A percentile compares a stretch with the other conserved stretches of the same genome.
These are phyloP conservation scores for Botrytis pseudocinerea DNA, from an alignment of 2,329 filamentous ascomycete genomes.

Conservation along the genomic window DNA sequence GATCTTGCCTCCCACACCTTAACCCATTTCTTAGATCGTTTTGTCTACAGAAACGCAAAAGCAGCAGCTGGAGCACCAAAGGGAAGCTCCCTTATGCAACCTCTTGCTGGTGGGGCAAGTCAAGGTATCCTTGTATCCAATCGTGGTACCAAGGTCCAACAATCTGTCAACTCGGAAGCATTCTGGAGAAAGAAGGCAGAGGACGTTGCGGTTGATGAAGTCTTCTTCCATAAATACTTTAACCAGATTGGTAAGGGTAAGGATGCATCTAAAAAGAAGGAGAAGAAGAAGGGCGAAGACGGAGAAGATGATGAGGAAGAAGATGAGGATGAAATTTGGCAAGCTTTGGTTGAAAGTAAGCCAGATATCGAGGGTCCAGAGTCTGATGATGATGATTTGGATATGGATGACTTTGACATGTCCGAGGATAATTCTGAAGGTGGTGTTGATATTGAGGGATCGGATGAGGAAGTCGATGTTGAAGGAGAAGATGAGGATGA, in stretches of 20 bases:
- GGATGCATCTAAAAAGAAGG: constrained; percentile 55
- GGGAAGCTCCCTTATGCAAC: constrained; percentile 95
- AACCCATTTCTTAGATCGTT: constrained; percentile 94
- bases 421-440: constrained; percentile 50
- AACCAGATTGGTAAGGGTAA: constrained; percentile 66
- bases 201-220: constrained; percentile 85
- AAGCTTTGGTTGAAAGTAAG: constrained; percentile 78
- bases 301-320: constrained; percentile 54
- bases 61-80: constrained; percentile 60
- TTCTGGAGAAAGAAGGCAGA: constrained; percentile 93
- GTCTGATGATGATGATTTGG: constrained; percentile 53
- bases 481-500: constrained; percentile 35
- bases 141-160: constrained; percentile 48
- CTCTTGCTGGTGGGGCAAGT: constrained; percentile 65
- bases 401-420: constrained; percentile 56
- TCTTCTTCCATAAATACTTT: constrained; percentile 99
- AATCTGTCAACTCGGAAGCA: constrained; percentile 77
- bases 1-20: constrained; percentile 88
- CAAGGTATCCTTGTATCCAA: constrained; percentile 60
- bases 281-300: constrained; percentile 52
- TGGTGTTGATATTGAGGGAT: constrained; percentile 49
- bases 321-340: constrained; percentile 80
- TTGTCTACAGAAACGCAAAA: constrained; percentile 96
- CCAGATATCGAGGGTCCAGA: constrained; percentile 71
- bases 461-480: constrained; percentile 42